Evolutionary conservation across 495 filamentous ascomycete species (phyloP).

Genomic region (Bacidia rubella): DNA sequence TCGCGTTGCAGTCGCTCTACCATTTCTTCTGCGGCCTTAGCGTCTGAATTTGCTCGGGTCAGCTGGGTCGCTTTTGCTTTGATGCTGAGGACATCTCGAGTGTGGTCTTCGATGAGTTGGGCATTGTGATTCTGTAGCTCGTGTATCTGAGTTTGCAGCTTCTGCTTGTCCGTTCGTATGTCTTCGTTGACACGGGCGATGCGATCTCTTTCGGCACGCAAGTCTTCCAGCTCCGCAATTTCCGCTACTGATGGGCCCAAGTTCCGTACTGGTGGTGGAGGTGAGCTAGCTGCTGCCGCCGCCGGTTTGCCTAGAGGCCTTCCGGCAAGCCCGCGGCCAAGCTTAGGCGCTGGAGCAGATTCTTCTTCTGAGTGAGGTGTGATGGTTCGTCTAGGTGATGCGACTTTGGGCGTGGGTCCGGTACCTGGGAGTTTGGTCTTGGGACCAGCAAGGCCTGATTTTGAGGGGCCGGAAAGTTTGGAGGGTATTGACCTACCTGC

Average conservation of each 20-base stretch:
- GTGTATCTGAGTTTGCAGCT: slow-evolving; percentile 61
- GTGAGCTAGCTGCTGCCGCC: neutral
- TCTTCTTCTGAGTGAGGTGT: slow-evolving; percentile 43
- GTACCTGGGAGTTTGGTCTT: slow-evolving; percentile 56
- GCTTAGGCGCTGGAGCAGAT: slow-evolving; percentile 43
- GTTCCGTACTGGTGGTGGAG: slow-evolving; percentile 22
- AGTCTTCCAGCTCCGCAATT: slow-evolving; percentile 76
- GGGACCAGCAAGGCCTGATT: slow-evolving; percentile 45
- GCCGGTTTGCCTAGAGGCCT: slow-evolving; percentile 73
- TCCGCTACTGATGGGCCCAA: slow-evolving; percentile 58
- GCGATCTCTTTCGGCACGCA: slow-evolving; percentile 69
- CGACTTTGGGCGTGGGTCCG: slow-evolving; percentile 32
- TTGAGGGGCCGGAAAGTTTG: slow-evolving; percentile 52
- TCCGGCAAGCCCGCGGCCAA: slow-evolving; percentile 70
- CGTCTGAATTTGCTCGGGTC: slow-evolving; percentile 78
- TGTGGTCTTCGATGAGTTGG: slow-evolving; percentile 93
- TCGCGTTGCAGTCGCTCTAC: slow-evolving; percentile 75
- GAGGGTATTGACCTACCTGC: slow-evolving; percentile 41
- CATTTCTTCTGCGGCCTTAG: slow-evolving; percentile 72
- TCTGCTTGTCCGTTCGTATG: slow-evolving; percentile 57
- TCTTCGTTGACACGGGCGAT: slow-evolving; percentile 61
- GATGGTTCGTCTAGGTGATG: slow-evolving; percentile 52
- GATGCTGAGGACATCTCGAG: slow-evolving; percentile 83
- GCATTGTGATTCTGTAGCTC: slow-evolving; percentile 93
- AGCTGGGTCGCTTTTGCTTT: slow-evolving; percentile 98